These are phyloP conservation scores for Aspergillus caelatus DNA, from an alignment of 2,329 filamentous ascomycete species.

Conservation along the genomic window DNA sequence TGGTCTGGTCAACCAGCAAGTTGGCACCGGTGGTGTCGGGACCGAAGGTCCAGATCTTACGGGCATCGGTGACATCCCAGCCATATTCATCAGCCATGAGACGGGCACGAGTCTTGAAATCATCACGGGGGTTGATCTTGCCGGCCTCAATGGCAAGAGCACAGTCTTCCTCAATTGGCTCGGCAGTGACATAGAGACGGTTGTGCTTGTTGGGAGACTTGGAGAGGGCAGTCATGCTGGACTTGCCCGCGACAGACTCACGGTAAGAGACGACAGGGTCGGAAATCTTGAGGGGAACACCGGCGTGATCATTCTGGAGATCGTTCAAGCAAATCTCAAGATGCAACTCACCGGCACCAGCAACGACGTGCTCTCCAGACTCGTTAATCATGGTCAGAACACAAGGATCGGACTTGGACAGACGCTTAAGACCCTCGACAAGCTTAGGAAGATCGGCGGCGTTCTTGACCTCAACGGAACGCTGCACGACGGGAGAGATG, in stretches of 20 bases:
- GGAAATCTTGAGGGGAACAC: slow-evolving; percentile 95
- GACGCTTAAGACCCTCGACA: slow-evolving; percentile 99
- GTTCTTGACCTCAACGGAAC: slow-evolving; percentile 99
- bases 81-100: slow-evolving; percentile 93
- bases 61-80: slow-evolving; percentile 99
- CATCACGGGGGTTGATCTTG: slow-evolving; percentile 92
- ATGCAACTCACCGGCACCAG: slow-evolving; percentile 98
- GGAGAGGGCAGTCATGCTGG: slow-evolving; percentile 94
- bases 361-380: slow-evolving; percentile 98
- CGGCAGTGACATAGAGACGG: slow-evolving; percentile 94
- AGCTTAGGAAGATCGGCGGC: slow-evolving; percentile 99
- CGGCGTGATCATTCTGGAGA: slow-evolving; percentile 98
- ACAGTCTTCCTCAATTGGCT: slow-evolving; percentile 91
- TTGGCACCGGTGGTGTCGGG: slow-evolving; percentile 97
- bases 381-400: slow-evolving; percentile 86
- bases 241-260: slow-evolving; percentile 85
- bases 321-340: slow-evolving; percentile 99
- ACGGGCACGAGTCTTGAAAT: slow-evolving; percentile 98
- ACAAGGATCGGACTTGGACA: slow-evolving; percentile 99
- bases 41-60: slow-evolving; percentile 99
- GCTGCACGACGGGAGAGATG: slow-evolving; percentile 97
- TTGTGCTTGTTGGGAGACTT: slow-evolving; percentile 99
- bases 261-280: slow-evolving; percentile 98
- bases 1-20: slow-evolving; percentile 98
- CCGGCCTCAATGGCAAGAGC: slow-evolving; percentile 85